Conservation (phyloP, 768 basidiomycete genomes). For the Termitomyces sp. region DNA sequence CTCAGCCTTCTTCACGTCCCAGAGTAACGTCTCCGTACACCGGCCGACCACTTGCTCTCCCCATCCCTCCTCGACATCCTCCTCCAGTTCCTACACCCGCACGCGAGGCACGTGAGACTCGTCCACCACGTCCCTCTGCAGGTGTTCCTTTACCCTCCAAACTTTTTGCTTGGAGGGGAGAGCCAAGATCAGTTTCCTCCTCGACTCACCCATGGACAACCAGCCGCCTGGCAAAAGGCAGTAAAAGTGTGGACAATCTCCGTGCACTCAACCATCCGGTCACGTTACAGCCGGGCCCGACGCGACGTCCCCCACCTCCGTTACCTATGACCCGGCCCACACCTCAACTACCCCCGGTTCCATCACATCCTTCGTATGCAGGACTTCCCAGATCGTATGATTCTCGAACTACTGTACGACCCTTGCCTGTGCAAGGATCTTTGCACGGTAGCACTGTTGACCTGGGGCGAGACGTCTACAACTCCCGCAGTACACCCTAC, state of each 20-base stretch:
- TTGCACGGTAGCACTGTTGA: constrained; percentile 30
- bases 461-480: constrained; percentile 23
- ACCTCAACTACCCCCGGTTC: constrained; percentile 15
- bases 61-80: constrained; percentile 34
- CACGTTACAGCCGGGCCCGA: constrained; percentile 30
- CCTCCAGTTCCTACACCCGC: constrained; percentile 32
- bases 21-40: constrained; percentile 30
- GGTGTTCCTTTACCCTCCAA: constrained; percentile 43
- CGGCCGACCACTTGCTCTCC: constrained; percentile 27
- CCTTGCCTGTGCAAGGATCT: constrained; percentile 40
- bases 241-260: constrained; percentile 63
- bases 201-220: constrained; percentile 26
- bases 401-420: constrained; percentile 30
- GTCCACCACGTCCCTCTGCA: constrained; percentile 29
- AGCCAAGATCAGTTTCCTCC: constrained; percentile 33
- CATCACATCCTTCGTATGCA: constrained; percentile 19
- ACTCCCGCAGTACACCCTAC: constrained; percentile 19
- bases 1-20: constrained; percentile 24
- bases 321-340: constrained; percentile 32
- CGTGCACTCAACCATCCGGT: constrained; percentile 31
- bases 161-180: constrained; percentile 53
- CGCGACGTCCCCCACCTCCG: constrained; percentile 26
- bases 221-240: constrained; percentile 29
- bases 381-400: constrained; percentile 44
- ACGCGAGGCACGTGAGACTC: constrained; percentile 32